phyloP scores from a whole-genome alignment of 768 basidiomycete genomes.

The Tephrocybe rancida region DNA sequence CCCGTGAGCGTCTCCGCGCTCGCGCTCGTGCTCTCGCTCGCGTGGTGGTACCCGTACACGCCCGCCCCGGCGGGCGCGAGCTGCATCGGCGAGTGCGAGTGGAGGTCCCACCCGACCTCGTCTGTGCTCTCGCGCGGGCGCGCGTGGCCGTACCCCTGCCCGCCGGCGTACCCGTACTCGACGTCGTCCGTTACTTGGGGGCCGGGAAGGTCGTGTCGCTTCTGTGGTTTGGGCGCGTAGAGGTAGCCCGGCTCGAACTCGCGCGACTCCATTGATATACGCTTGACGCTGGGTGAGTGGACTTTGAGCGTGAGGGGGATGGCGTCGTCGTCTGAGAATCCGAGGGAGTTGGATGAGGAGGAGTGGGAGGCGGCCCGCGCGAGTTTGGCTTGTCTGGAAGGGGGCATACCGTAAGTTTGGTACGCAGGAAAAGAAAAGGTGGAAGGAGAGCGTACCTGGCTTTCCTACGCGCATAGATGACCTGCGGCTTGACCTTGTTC shows the following conservation, averaged over 20 bases:
- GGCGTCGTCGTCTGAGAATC: conserved; percentile 20
- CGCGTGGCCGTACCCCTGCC: conserved; percentile 1
- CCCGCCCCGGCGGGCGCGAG: not conserved
- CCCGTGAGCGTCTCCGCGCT: not conserved
- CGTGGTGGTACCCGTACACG: not conserved
- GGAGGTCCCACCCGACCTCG: conserved; percentile 35
- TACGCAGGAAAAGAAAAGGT: not conserved
- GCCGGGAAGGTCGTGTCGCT: conserved; percentile 9
- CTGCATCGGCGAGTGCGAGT: conserved; percentile 5
- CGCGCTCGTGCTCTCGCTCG: not conserved
- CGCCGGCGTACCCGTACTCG: not conserved
- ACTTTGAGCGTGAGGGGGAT: conserved; percentile 44
- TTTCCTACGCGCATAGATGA: conserved; percentile 74
- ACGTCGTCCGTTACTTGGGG: conserved; percentile 6
- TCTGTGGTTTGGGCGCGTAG: conserved; percentile 53
- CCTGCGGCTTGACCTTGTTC: conserved; percentile 62
- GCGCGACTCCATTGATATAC: conserved; percentile 1
- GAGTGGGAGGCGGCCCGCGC: conserved; percentile 26
- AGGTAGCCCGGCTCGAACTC: conserved; percentile 40
- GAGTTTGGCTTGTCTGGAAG: conserved; percentile 55
- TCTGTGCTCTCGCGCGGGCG: conserved; percentile 27
- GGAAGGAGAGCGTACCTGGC: conserved; percentile 66
- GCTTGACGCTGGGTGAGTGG: conserved; percentile 29
- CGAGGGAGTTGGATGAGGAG: conserved; percentile 21
- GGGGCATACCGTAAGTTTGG: not conserved